These are phyloP conservation scores for Fusarium staphyleae DNA, from an alignment of 2,329 filamentous ascomycete species.

Conservation along the genomic window DNA sequence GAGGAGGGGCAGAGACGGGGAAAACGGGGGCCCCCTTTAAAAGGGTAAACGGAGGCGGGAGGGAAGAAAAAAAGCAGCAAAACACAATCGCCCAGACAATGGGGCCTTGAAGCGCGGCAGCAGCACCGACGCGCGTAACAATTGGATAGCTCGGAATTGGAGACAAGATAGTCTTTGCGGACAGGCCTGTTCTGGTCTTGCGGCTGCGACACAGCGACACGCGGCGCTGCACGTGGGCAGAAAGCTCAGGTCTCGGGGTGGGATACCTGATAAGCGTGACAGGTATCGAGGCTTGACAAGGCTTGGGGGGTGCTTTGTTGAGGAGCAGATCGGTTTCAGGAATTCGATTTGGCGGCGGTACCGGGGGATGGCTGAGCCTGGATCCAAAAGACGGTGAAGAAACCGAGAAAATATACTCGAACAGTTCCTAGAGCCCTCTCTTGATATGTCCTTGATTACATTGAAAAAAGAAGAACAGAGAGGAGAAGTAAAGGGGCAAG, in stretches of 20 bases:
- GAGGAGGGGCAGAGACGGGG: conserved; percentile 30
- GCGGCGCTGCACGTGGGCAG: conserved; percentile 30
- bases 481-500: conserved; percentile 26
- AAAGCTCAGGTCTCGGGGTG: conserved; percentile 7
- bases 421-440: conserved; percentile 2
- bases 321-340: conserved; percentile 27
- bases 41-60: conserved; percentile 12
- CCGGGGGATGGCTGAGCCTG: conserved; percentile 27
- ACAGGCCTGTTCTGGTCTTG: conserved; percentile 13
- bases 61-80: conserved; percentile 27
- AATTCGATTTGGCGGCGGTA: too few relatives aligned
- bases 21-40: conserved; percentile 36
- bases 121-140: conserved; percentile 17
- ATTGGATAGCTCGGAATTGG: conserved; percentile 10
- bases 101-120: conserved; percentile 14
- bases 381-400: conserved; percentile 29
- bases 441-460: conserved; percentile 11
- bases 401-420: neutral
- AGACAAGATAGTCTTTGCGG: neutral
- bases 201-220: conserved; percentile 19
- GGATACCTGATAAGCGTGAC: conserved; percentile 19
- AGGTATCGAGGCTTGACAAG: conserved; percentile 2
- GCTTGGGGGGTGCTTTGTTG: conserved; percentile 24
- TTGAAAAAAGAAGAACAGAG: conserved; percentile 9
- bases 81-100: conserved; percentile 11